phyloP scores from a whole-genome alignment of 2,329 filamentous ascomycete species.

The Dryadomyces sulphureus region DNA sequence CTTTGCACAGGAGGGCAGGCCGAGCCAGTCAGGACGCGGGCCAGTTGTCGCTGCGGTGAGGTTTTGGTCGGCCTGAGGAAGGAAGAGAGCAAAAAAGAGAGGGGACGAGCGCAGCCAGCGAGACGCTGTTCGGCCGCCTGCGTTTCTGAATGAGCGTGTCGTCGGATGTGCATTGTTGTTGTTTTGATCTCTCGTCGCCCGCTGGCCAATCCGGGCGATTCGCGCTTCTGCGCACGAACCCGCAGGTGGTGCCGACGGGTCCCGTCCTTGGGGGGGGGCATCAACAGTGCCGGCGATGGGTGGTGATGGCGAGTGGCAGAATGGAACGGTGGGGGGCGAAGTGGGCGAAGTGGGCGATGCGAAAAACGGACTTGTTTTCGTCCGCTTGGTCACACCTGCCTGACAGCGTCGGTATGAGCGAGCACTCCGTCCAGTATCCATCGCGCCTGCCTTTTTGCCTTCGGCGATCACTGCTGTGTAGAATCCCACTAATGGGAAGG shows the following conservation, averaged over 20 bases:
- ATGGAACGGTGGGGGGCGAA: too few species aligned
- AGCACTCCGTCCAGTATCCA: too few species aligned
- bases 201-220: neutral
- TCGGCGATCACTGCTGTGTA: too few species aligned
- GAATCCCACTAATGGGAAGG: constrained; percentile 1
- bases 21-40: neutral
- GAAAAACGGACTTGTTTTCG: too few species aligned
- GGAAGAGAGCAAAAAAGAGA: neutral
- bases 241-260: neutral
- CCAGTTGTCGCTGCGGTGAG: neutral
- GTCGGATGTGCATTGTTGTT: neutral
- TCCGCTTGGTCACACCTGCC: too few species aligned
- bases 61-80: neutral
- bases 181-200: neutral
- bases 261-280: neutral
- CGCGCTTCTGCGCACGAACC: neutral
- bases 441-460: too few species aligned
- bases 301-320: too few species aligned
- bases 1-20: neutral
- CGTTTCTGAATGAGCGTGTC: neutral
- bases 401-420: too few species aligned
- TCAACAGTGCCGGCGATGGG: too few species aligned
- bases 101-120: neutral
- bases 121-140: neutral
- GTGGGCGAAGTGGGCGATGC: too few species aligned